Conservation (phyloP, 805 yeast species). For the Zygoascus bituminiphila region DNA sequence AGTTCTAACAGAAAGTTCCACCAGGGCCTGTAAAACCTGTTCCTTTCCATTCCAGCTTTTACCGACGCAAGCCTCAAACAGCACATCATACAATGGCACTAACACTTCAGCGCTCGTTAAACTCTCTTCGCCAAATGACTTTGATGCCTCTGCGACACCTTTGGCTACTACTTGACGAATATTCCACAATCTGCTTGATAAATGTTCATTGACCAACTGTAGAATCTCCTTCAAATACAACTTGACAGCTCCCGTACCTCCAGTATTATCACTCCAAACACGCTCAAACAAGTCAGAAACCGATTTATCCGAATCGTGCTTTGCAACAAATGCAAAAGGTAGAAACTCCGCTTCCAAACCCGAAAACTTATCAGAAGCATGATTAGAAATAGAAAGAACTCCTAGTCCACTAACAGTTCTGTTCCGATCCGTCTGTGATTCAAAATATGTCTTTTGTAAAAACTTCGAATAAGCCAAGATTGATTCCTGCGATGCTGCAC, state of each 20-base stretch:
- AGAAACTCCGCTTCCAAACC: slow-evolving; percentile 54
- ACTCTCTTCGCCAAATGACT: slow-evolving; percentile 4
- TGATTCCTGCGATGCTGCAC: slow-evolving; percentile 46
- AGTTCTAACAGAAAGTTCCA: slow-evolving; percentile 45
- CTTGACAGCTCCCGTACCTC: slow-evolving; percentile 61
- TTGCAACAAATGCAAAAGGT: slow-evolving; percentile 74
- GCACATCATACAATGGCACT: slow-evolving; percentile 37
- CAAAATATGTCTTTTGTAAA: slow-evolving; percentile 52
- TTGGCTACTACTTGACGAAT: slow-evolving; percentile 64
- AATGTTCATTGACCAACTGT: slow-evolving; percentile 38
- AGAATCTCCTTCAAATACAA: slow-evolving; percentile 66
- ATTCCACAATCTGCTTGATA: slow-evolving; percentile 47
- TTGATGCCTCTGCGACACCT: slow-evolving; percentile 23
- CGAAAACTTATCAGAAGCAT: slow-evolving; percentile 61
- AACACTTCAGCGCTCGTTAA: slow-evolving; percentile 14
- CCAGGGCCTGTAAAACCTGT: slow-evolving; percentile 58
- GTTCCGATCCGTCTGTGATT: slow-evolving; percentile 37
- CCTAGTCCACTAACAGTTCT: slow-evolving; percentile 52
- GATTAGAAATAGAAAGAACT: slow-evolving; percentile 55
- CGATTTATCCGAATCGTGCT: slow-evolving; percentile 47
- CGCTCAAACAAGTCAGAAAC: slow-evolving; percentile 44
- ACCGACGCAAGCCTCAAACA: slow-evolving; percentile 59
- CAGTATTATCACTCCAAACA: slow-evolving; percentile 75
- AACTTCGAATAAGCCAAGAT: slow-evolving; percentile 46
- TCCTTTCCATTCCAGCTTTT: slow-evolving; percentile 90